Base-by-base conservation (phyloP, 345 rosid species). In the Microthlaspi erraticum region DNA sequence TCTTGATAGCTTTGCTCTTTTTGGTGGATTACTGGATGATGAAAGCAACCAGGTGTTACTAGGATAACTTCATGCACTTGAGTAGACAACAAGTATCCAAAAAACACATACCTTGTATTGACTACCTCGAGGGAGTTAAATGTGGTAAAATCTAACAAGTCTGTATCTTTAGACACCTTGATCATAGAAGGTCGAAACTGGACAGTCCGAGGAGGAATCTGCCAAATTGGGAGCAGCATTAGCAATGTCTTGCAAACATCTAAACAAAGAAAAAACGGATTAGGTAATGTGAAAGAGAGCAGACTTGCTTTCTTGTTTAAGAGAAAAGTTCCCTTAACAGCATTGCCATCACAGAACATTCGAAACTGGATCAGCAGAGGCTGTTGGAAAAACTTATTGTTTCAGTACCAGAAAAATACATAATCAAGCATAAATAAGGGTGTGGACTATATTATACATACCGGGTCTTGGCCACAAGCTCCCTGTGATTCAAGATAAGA, bases 281-380 rank as follows among this genome's bases (percentile, higher is more conserved):
- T 43, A 0, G 17, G 37, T 33, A 5, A 43, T 6, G 4, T 10
- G 38, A 58, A 70, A 55, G 62, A 38, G 50, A 16, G 76, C 44
- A n/a, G 0, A 8, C 56, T 64, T 81, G 90, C 97, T 84, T 82
- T 82, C 68, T 84, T 87, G 60, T 90, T 77, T n/a, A 90, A 67
- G 11, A 93, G 87, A 14, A 90, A 50, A 56, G 92, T 88, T 62
- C 98, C 98, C 76, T 93, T 93, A 53, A 83, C 73, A 37, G 98
- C 96, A 56, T 9, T 14, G 53, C 97, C 98, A 23, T 83, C 68
- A 75, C 79, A 20, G 77, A 83, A 93, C 74, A 90, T 84, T 49
- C 97, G 92, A 66, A 78, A 82, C 67, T 90, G 97, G 62, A 93
- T 81, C 74, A 93, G 71, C 79, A 90, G 74, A 80, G 97, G 97